phyloP scores from a whole-genome alignment of 768 basidiomycete species.

The Trametes elegans region DNA sequence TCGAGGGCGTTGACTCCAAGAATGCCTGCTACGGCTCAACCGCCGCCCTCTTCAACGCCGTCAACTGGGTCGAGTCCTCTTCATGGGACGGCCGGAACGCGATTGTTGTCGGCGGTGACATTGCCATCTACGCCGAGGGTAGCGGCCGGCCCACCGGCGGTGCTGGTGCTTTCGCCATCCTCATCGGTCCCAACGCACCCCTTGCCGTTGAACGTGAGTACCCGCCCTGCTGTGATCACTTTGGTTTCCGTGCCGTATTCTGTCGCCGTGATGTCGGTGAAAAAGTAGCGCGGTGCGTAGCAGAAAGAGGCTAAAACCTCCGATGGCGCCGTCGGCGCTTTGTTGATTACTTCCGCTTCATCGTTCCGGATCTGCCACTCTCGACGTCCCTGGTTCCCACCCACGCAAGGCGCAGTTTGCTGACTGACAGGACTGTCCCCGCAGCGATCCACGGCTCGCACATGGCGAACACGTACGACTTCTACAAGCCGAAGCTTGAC shows the following conservation, averaged over 20 bases:
- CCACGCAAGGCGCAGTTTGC: not conserved
- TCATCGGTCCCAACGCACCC: slow-evolving; percentile 96
- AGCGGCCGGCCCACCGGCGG: slow-evolving; percentile 94
- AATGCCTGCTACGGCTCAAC: slow-evolving; percentile 99
- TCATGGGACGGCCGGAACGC: slow-evolving; percentile 99
- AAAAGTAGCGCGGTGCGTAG: not conserved
- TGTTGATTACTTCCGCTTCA: not conserved
- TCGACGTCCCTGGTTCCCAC: not conserved
- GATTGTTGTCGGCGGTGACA: slow-evolving; percentile 95
- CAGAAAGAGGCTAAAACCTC: not conserved
- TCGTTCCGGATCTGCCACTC: not conserved
- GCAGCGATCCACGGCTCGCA: slow-evolving; percentile 93
- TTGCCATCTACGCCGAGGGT: slow-evolving; percentile 97
- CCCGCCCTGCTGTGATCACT: slow-evolving; percentile 15
- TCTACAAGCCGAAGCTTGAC: slow-evolving; percentile 96
- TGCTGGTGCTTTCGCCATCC: slow-evolving; percentile 91
- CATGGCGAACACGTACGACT: slow-evolving; percentile 98
- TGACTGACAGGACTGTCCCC: slow-evolving; percentile 7
- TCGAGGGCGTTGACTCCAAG: slow-evolving; percentile 98
- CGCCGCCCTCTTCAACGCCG: slow-evolving; percentile 96
- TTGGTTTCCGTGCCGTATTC: not conserved
- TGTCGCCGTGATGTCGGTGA: not conserved
- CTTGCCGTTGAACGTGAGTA: slow-evolving; percentile 90
- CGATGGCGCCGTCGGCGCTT: not conserved
- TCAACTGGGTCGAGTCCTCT: slow-evolving; percentile 96